These are phyloP conservation scores for Naganishia liquefaciens DNA, from an alignment of 1,284 basidiomycete species.

Conservation along the genomic window DNA sequence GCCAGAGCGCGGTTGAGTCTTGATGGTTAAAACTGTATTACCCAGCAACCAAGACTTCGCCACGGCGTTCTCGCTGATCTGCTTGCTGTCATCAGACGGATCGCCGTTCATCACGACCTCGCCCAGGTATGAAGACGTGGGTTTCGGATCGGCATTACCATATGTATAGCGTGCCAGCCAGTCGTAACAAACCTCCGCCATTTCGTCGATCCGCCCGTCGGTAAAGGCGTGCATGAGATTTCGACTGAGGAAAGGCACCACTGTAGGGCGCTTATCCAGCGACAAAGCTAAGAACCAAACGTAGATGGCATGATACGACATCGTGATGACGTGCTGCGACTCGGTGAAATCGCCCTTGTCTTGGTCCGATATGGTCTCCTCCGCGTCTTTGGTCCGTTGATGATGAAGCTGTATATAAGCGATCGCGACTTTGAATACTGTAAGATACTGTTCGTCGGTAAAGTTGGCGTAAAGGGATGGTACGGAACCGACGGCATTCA, in stretches of 20 bases:
- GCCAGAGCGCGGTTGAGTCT: constrained; percentile 69
- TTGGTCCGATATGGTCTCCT: constrained; percentile 26
- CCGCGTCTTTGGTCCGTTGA: constrained; percentile 54
- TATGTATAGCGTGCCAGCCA: constrained; percentile 96
- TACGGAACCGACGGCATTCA: constrained; percentile 81
- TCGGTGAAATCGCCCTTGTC: constrained; percentile 61
- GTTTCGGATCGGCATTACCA: constrained; percentile 87
- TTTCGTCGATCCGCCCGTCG: constrained; percentile 74
- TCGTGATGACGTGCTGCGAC: constrained; percentile 89
- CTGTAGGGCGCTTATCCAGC: constrained; percentile 76
- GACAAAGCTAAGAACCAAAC: constrained; percentile 92
- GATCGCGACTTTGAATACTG: constrained; percentile 91
- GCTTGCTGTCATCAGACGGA: constrained; percentile 36
- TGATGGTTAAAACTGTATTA: constrained; percentile 81
- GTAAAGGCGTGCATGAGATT: constrained; percentile 88
- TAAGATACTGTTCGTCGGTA: constrained; percentile 86
- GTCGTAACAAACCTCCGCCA: constrained; percentile 95
- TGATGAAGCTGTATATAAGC: constrained; percentile 88
- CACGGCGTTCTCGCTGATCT: constrained; percentile 54
- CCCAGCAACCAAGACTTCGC: constrained; percentile 80
- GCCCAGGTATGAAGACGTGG: constrained; percentile 74
- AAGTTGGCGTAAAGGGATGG: constrained; percentile 85
- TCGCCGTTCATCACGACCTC: constrained; percentile 59
- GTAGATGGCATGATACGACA: constrained; percentile 92
- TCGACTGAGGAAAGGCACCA: constrained; percentile 83